Base-by-base conservation (phyloP, 176 grass and related monocot species). In the Saccharum spontaneum region DNA sequence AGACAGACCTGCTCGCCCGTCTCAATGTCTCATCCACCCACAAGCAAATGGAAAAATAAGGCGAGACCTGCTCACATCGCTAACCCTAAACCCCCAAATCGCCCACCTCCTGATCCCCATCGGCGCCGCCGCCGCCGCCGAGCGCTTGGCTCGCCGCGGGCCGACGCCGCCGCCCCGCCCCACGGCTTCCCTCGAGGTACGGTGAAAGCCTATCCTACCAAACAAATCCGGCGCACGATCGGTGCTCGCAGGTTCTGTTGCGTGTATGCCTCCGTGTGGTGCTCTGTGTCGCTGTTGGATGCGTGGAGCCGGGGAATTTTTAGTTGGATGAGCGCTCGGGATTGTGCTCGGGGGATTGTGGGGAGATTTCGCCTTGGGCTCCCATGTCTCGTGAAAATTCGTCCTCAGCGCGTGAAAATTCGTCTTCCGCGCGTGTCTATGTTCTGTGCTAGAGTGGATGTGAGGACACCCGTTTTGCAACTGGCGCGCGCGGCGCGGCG, bases 81-180 rank as follows among this genome's bases (percentile, higher is more conserved):
- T 87, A 87, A 75, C 85, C 78, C 85, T 81, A 87, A 87, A 67
- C 40, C 85, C 77, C 69, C 44, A 76, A 84, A 38, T 26, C 12
- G n/a, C 75, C 4, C 46, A 7, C 49, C 12, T 46, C 67, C 24
- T 75, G 49, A 68, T 69, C 54, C 82, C 50, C 50, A 73, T 80
- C 77, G 10, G 1, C 45, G 67, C 72, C 69, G 24, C 37, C 10
- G 18, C 59, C 23, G 5, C 39, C 64, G 64, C 26, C 30, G 79
- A 68, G 44, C 79, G 79, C 79, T 8, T 41, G 41, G 1, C 65
- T 59, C 74, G 31, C 36, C 55, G 75, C 75, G 18, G n/a, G 75
- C 37, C 4, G 31, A 14, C 49, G 38, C 17, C 65, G 5, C 18
- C 11, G 10, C 16, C 20, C 34, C 30, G 1, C 62, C 10, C 40